Evolutionary conservation across 31 red algal genomes (phyloP).

Genomic region (Endocladia muricata): DNA sequence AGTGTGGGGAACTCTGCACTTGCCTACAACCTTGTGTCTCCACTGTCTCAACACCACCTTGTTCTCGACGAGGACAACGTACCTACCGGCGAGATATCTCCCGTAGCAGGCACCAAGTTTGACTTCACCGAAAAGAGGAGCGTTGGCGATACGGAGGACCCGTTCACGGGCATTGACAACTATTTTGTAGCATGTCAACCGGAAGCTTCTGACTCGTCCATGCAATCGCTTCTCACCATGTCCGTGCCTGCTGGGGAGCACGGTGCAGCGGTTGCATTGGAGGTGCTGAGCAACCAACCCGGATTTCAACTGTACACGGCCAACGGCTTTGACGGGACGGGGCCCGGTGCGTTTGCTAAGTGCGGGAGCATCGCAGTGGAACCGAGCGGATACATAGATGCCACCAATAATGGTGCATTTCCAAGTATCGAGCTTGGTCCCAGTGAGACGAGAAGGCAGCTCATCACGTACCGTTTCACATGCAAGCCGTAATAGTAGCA

Average conservation of each 20-base stretch:
- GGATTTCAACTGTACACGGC: slow-evolving; percentile 83
- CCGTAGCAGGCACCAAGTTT: slow-evolving; percentile 42
- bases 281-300: slow-evolving; percentile 66
- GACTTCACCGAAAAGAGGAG: slow-evolving; percentile 15
- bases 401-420: slow-evolving; percentile 47
- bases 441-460: slow-evolving; percentile 34
- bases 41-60: slow-evolving; percentile 21
- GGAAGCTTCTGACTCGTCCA: not conserved
- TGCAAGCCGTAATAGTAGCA: no score
- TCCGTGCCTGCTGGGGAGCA: not conserved
- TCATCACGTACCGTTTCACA: slow-evolving; percentile 53
- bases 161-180: slow-evolving; percentile 30
- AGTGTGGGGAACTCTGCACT: slow-evolving; percentile 28
- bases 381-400: slow-evolving; percentile 68
- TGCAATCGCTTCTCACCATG: slow-evolving; percentile 29
- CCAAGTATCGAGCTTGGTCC: slow-evolving; percentile 30
- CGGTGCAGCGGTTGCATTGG: slow-evolving; percentile 21
- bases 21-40: slow-evolving; percentile 15
- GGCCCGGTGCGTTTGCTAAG: slow-evolving; percentile 32
- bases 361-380: slow-evolving; percentile 63
- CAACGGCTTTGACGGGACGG: slow-evolving; percentile 31
- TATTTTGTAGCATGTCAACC: slow-evolving; percentile 18
- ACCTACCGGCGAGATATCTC: slow-evolving; percentile 32
- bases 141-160: not conserved
- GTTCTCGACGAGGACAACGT: slow-evolving; percentile 30